phyloP scores from a whole-genome alignment of 2,329 filamentous ascomycete species.

The Pseudogymnoascus sp. region DNA sequence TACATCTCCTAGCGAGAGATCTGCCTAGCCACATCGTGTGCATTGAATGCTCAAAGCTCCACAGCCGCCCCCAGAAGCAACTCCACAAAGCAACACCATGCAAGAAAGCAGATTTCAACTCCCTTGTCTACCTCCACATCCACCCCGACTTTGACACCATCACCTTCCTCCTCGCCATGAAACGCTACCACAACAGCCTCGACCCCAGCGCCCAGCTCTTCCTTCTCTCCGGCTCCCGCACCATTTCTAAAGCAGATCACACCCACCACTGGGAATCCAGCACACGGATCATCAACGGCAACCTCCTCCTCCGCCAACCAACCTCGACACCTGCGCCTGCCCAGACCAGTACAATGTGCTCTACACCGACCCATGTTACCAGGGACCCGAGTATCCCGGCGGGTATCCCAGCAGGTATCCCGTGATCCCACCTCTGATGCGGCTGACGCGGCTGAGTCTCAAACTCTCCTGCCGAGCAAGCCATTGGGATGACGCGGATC shows the following conservation, averaged over 20 bases:
- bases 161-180: background rate
- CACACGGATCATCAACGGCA: background rate
- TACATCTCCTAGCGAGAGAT: background rate
- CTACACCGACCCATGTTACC: too few species aligned
- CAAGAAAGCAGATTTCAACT: background rate
- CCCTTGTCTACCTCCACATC: background rate
- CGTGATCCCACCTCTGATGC: too few species aligned
- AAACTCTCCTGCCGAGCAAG: background rate
- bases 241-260: background rate
- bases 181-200: background rate
- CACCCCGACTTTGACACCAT: background rate
- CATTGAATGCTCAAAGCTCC: background rate
- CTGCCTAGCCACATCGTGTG: background rate
- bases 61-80: background rate
- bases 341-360: background rate
- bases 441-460: background rate
- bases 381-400: too few species aligned
- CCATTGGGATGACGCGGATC: background rate
- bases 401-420: too few species aligned
- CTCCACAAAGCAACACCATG: background rate
- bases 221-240: background rate
- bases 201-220: background rate
- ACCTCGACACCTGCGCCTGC: background rate
- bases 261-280: background rate
- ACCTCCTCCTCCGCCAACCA: background rate